phyloP scores from a whole-genome alignment of 2,329 filamentous ascomycete genomes.

The Ophiostoma novo-ulmi region DNA sequence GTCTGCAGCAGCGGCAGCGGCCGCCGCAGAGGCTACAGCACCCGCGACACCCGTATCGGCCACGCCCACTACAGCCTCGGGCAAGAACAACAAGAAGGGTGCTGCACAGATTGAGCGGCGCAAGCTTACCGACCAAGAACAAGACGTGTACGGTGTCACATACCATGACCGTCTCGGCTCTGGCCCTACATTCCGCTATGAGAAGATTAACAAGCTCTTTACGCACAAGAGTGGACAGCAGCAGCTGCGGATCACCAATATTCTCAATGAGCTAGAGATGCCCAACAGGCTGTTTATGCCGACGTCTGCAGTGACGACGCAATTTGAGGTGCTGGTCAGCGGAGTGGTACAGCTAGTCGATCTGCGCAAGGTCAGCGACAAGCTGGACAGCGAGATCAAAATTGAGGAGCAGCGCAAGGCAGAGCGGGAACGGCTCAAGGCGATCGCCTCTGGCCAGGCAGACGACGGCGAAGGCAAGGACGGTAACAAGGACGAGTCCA shows the following conservation, averaged over 20 bases:
- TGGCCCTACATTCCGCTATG: conserved; percentile 85
- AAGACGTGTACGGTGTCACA: conserved; percentile 75
- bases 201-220: conserved; percentile 72
- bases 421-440: conserved; percentile 43
- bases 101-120: conserved; percentile 53
- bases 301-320: conserved; percentile 63
- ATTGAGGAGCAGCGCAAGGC: conserved; percentile 53
- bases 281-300: conserved; percentile 67
- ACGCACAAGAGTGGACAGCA: conserved; percentile 72
- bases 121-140: conserved; percentile 69
- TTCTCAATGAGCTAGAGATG: conserved; percentile 66
- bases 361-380: conserved; percentile 67
- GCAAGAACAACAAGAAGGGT: conserved; percentile 46
- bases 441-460: conserved; percentile 20
- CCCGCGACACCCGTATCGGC: conserved; percentile 15
- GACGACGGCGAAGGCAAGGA: conserved; percentile 23
- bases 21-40: conserved; percentile 25
- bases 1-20: conserved; percentile 38
- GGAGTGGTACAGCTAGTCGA: conserved; percentile 67
- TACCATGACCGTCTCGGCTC: conserved; percentile 79
- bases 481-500: conserved; percentile 1
- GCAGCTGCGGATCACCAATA: conserved; percentile 67
- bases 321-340: conserved; percentile 66
- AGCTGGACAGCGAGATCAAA: conserved; percentile 66
- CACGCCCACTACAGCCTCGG: background rate